Conservation (phyloP, 148 eudicot genomes). For the Silene uniflora region DNA sequence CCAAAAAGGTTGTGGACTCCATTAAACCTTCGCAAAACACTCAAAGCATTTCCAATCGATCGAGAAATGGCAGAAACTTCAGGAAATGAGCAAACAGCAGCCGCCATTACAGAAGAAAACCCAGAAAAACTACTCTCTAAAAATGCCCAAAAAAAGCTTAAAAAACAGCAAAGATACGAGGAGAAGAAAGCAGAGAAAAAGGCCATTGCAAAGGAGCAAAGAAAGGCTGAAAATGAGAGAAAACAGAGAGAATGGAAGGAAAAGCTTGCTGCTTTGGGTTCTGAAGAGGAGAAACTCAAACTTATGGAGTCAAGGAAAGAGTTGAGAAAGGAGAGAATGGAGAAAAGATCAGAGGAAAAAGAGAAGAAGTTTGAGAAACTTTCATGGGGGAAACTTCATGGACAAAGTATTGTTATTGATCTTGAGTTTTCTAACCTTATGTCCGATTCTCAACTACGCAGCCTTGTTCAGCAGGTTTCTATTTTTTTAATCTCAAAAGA, state of each 20-base stretch:
- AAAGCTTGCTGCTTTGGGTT: constrained; percentile 33
- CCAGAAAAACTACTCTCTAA: constrained; percentile 42
- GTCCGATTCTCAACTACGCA: constrained; percentile 56
- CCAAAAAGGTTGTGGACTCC: not conserved
- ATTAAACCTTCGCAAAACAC: constrained; percentile 13
- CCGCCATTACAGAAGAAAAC: not conserved
- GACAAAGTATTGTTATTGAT: constrained; percentile 75
- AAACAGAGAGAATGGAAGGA: constrained; percentile 76
- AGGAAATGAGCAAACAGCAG: not conserved
- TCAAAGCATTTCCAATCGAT: not conserved
- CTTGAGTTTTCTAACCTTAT: constrained; percentile 71
- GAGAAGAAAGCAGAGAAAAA: constrained; percentile 85
- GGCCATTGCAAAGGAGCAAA: constrained; percentile 57
- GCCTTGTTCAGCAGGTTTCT: constrained; percentile 82
- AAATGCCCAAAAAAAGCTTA: constrained; percentile 62
- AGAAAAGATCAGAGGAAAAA: constrained; percentile 44
- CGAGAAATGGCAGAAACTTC: constrained; percentile 5
- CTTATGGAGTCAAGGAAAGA: constrained; percentile 52
- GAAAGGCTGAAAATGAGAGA: constrained; percentile 49
- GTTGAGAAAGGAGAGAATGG: constrained; percentile 67
- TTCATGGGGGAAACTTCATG: constrained; percentile 37
- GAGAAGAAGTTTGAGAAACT: constrained; percentile 51
- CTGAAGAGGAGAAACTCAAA: constrained; percentile 60
- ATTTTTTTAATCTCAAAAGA: not conserved
- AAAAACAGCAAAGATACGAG: constrained; percentile 57